Evolutionary conservation across 768 basidiomycete genomes (phyloP).

Genomic region (Daedaleopsis nitida): DNA sequence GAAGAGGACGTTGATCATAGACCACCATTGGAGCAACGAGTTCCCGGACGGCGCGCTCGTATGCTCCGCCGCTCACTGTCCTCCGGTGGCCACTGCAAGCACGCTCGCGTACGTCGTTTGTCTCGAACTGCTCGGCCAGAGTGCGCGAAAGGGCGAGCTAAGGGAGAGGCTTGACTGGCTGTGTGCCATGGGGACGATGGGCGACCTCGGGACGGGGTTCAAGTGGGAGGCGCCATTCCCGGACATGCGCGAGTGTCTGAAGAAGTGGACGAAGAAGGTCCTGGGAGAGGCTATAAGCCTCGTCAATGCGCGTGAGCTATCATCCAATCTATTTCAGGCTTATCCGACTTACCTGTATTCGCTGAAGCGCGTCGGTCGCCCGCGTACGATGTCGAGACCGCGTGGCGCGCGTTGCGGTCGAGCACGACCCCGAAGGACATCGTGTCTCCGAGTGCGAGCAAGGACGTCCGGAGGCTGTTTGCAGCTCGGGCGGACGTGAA

Average conservation of each 20-base stretch:
- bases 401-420: slow-evolving; percentile 31
- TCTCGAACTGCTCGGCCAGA: neutral
- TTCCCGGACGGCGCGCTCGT: slow-evolving; percentile 39
- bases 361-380: slow-evolving; percentile 29
- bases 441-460: slow-evolving; percentile 9
- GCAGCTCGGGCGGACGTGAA: slow-evolving; percentile 39
- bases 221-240: slow-evolving; percentile 31
- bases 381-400: slow-evolving; percentile 33
- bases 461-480: slow-evolving; percentile 31
- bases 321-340: neutral
- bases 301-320: slow-evolving; percentile 42
- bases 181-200: slow-evolving; percentile 44
- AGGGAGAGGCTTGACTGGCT: slow-evolving; percentile 35
- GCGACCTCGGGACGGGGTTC: slow-evolving; percentile 39
- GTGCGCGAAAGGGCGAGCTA: slow-evolving; percentile 8
- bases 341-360: neutral
- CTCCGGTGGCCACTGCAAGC: slow-evolving; percentile 46
- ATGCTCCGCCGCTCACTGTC: slow-evolving; percentile 41
- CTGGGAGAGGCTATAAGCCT: slow-evolving; percentile 44
- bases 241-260: slow-evolving; percentile 34
- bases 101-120: slow-evolving; percentile 45
- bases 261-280: slow-evolving; percentile 39
- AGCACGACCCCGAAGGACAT: slow-evolving; percentile 35
- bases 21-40: slow-evolving; percentile 46
- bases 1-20: slow-evolving; percentile 40